Evolutionary conservation across 192 early-diverging fungal species (phyloP), one percentile per base, ranked within the genome.

Genomic region (Linnemannia exigua): DNA sequence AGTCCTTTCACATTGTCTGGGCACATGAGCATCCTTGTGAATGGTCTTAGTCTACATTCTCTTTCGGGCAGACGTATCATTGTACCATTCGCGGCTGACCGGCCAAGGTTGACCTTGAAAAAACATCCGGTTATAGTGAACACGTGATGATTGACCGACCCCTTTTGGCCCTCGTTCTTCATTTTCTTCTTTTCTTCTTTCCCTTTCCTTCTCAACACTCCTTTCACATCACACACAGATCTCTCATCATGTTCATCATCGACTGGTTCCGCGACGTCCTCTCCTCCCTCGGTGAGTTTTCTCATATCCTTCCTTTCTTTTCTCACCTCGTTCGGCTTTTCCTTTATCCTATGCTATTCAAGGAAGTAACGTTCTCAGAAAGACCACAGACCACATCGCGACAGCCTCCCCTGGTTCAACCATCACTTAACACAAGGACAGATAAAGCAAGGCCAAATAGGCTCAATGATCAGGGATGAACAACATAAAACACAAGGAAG

Each of bases 221-320:
- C 67, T 15, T 48, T 25, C 36, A 54, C 41, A n/a, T 38, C 70
- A n/a, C 38, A 52, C 50, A 73, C 11, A 67, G 20, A 36, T 48
- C 66, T 33, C 20, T 72, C 82, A 90, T 73, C 78, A 99, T 98
- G 97, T 99, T 99, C 90, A 91, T 99, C 80, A 92, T 99, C 84
- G 96, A 96, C 90, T 99, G 98, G 98, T 98, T 99, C 91, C 97
- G 93, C 90, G 96, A 97, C 88, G 95, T 99, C 54, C 91, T 99
- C 79, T 90, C 93, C 80, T 92, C 91, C 75, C 92, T 98, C 71
- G 98, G 98, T 98, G 94, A 89, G 93, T 88, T 22, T 50, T 20
- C 20, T 37, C 41, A 44, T 44, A 44, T 9, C 41, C 41, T 44
- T 9, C 14, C n/a, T 52, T 16, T 70, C 41, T 63, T 14, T 11